These are phyloP conservation scores for Daldinia grandis DNA, from an alignment of 495 filamentous ascomycete species.

Conservation along the genomic window DNA sequence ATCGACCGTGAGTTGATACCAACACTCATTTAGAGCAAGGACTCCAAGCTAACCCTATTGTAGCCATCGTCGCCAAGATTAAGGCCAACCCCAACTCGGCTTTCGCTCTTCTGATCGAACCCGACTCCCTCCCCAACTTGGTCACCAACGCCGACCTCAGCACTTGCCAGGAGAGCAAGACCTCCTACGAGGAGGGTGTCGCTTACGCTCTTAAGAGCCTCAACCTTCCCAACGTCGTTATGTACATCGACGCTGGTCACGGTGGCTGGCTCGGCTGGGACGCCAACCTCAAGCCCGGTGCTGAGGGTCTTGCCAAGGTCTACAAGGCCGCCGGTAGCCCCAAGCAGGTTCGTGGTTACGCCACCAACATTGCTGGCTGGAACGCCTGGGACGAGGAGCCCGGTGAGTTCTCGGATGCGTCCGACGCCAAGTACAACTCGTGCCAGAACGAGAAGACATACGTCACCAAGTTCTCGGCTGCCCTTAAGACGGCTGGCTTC, in stretches of 20 bases:
- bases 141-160: constrained; percentile 74
- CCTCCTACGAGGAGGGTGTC: constrained; percentile 72
- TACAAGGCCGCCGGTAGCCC: constrained; percentile 73
- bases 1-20: constrained; percentile 64
- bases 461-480: constrained; percentile 70
- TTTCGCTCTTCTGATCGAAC: constrained; percentile 69
- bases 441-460: constrained; percentile 78
- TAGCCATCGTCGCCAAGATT: constrained; percentile 65
- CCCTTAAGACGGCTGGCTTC: constrained; percentile 69
- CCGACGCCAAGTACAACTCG: constrained; percentile 63
- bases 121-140: constrained; percentile 82
- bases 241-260: constrained; percentile 86
- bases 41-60: constrained; percentile 33
- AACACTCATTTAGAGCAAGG: constrained; percentile 29
- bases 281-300: constrained; percentile 77
- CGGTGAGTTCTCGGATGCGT: constrained; percentile 72
- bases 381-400: constrained; percentile 68
- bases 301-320: constrained; percentile 70
- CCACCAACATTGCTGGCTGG: constrained; percentile 83
- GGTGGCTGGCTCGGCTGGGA: constrained; percentile 87
- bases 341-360: constrained; percentile 72
- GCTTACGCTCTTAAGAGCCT: constrained; percentile 76
- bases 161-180: constrained; percentile 69
- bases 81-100: constrained; percentile 63
- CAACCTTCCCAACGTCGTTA: constrained; percentile 79